Evolutionary conservation across 192 early-diverging fungal genomes (phyloP).

Genomic region (Dissophora globulifera): DNA sequence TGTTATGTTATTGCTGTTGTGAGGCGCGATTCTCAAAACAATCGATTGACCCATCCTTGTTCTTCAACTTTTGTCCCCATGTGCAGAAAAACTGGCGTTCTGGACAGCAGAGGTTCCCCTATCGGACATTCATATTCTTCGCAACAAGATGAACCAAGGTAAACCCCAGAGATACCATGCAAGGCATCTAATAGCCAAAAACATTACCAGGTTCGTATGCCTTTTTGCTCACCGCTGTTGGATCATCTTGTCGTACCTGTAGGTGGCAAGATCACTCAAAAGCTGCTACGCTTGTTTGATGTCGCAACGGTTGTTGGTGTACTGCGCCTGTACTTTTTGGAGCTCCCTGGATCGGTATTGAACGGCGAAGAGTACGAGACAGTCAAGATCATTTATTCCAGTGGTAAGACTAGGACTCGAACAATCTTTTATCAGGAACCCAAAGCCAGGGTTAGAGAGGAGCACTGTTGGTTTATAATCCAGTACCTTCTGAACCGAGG

Average conservation of each 20-base stretch:
- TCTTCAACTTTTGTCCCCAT: background rate
- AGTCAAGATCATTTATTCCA: slow-evolving; percentile 71
- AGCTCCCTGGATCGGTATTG: slow-evolving; percentile 73
- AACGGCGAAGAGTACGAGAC: slow-evolving; percentile 78
- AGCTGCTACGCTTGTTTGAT: slow-evolving; percentile 66
- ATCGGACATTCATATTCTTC: slow-evolving; percentile 69
- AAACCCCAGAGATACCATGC: no score
- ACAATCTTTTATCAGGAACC: background rate
- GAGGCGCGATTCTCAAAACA: no score
- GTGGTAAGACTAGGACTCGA: slow-evolving; percentile 45
- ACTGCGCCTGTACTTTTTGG: slow-evolving; percentile 75
- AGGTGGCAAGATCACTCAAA: slow-evolving; percentile 63
- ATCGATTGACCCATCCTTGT: no score
- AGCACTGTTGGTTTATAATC: no score
- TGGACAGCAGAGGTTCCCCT: slow-evolving; percentile 73
- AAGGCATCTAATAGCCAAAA: no score
- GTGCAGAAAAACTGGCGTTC: slow-evolving; percentile 60
- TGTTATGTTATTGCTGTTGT: no score
- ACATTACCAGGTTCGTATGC: no score
- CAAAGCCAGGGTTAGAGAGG: background rate
- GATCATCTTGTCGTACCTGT: background rate
- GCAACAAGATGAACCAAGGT: slow-evolving; percentile 70
- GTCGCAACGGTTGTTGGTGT: slow-evolving; percentile 66
- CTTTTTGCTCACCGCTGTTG: no score
- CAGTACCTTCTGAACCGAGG: no score